phyloP scores from a whole-genome alignment of 2,329 filamentous ascomycete species.

The Lithohypha guttulata region DNA sequence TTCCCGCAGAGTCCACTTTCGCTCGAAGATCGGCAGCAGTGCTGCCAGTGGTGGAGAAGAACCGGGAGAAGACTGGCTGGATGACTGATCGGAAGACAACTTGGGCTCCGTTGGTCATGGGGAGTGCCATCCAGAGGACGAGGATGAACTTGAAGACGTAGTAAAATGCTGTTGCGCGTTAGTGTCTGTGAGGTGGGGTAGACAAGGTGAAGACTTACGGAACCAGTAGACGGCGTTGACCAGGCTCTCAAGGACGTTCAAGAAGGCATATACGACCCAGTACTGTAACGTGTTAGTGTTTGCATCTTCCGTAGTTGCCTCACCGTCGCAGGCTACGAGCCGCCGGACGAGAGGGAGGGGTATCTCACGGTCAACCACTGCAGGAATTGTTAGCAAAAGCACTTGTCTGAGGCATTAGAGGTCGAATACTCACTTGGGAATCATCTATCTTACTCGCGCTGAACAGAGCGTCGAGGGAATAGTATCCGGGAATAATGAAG shows the following conservation, averaged over 20 bases:
- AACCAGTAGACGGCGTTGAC: conserved; percentile 61
- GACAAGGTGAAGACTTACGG: conserved; percentile 31
- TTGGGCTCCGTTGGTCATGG: conserved; percentile 92
- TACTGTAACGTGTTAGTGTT: conserved; percentile 38
- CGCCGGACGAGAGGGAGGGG: conserved; percentile 10
- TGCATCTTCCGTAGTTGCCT: conserved; percentile 16
- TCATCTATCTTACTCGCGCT: conserved; percentile 50
- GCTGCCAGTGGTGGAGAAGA: conserved; percentile 63
- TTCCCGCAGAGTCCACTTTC: conserved; percentile 63
- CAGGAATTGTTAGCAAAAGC: conserved; percentile 20
- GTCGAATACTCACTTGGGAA: conserved; percentile 46
- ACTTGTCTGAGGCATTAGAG: conserved; percentile 5
- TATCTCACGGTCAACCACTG: conserved; percentile 51
- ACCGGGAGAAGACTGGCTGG: conserved; percentile 80
- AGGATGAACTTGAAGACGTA: conserved; percentile 99
- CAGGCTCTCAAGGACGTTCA: conserved; percentile 55
- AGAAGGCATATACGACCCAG: conserved; percentile 58
- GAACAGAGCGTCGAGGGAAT: conserved; percentile 55
- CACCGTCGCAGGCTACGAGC: background rate
- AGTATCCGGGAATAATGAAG: conserved; percentile 56
- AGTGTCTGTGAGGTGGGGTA: conserved; percentile 14
- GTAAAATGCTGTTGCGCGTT: conserved; percentile 62
- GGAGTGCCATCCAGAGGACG: conserved; percentile 94
- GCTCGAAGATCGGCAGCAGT: conserved; percentile 80
- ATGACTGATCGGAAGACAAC: conserved; percentile 94